Evolutionary conservation across 2,329 filamentous ascomycete species (phyloP).

Genomic region (Fusarium sp.): DNA sequence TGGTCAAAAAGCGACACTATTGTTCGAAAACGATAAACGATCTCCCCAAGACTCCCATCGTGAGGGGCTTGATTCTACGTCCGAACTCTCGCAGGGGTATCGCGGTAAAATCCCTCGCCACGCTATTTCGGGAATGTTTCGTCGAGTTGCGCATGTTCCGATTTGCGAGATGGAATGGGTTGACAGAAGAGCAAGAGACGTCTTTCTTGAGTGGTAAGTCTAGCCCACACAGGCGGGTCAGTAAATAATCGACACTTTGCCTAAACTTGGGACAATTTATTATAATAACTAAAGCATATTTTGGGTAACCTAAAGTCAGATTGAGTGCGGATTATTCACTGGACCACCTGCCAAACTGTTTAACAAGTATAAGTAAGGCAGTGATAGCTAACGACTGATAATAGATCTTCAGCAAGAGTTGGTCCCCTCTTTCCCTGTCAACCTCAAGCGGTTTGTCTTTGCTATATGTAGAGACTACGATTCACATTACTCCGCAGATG

Average conservation of each 20-base stretch:
- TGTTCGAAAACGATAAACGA: neutral
- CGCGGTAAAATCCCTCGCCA: constrained; percentile 15
- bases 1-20: neutral
- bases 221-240: too few species aligned
- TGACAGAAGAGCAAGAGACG: neutral
- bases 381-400: constrained; percentile 2
- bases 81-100: constrained; percentile 16
- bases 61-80: constrained; percentile 29
- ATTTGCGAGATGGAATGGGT: constrained; percentile 12
- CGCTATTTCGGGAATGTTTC: constrained; percentile 32
- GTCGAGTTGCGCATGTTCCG: constrained; percentile 20
- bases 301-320: too few species aligned
- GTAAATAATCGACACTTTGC: too few species aligned
- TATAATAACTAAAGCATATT: too few species aligned
- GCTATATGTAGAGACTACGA: neutral
- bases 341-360: too few species aligned
- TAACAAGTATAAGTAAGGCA: neutral
- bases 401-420: constrained; percentile 20
- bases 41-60: constrained; percentile 26
- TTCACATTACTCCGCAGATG: neutral
- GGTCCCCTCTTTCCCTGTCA: constrained; percentile 18
- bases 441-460: constrained; percentile 10
- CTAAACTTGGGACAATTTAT: too few species aligned
- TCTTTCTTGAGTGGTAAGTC: constrained; percentile 12
- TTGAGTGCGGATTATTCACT: too few species aligned